Evolutionary conservation across 73 alveolate species (phyloP), one percentile per base, ranked within the genome.

Genomic region (Effrenium voratum): DNA sequence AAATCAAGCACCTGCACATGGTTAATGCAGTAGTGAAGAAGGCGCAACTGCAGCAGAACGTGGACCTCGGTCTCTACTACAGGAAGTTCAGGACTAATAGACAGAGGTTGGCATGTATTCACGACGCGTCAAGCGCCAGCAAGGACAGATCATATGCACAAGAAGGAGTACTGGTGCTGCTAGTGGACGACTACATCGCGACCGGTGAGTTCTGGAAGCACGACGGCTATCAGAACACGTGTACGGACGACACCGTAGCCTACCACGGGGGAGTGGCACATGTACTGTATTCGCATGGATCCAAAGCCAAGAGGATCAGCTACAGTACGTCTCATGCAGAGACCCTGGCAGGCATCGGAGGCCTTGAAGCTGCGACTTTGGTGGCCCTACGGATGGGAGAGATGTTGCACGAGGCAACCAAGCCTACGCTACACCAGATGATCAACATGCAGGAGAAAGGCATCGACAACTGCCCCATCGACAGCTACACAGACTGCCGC

Each of bases 251-350:
- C 43, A 28, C 5, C 66, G 26, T 28, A 1, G 32, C 15, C 68
- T 28, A 1, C 1, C 72, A 30, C 32, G 72, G 72, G 1, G 91
- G 91, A 26, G 30, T 16, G 2, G 34, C 52, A 3, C 91, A 80
- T 47, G 32, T 80, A 6, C 45, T 80, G 0, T 44, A 34, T 26
- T 41, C 91, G 3, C 55, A 41, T 13, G 91, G 91, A 0, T 3
- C n/a, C 34, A 80, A 80, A 36, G 91, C 91, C 34, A 80, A 80
- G n/a, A 1, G 91, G 13, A 50, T 80, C 34, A 5, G 49, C 0
- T 80, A 80, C 47, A 45, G 72, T 32, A 80, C 91, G 19, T 3
- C 47, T 5, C 91, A 80, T 44, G 91, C 72, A 0, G 91, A 80
- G 32, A 80, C 91, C 16, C 28, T 80, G 45, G 32, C 72, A 5